Evolutionary conservation across 768 basidiomycete species (phyloP).

Genomic region (Tylopilus rubrobrunneus): DNA sequence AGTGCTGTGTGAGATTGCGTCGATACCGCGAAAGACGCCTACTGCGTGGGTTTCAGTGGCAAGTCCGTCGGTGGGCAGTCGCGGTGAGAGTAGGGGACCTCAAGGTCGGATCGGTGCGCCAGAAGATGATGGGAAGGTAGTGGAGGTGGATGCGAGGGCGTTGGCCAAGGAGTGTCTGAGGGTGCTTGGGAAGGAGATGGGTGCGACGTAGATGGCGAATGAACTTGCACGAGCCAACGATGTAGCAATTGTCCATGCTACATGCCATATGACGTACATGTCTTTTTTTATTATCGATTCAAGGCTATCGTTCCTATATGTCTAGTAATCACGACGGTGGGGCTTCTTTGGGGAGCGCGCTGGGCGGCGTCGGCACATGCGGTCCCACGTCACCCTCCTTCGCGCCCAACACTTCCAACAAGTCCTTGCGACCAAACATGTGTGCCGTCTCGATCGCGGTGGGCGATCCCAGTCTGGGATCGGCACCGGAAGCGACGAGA

Average conservation of each 20-base stretch:
- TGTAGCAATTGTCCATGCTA: neutral
- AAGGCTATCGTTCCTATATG: neutral
- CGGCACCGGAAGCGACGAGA: constrained; percentile 49
- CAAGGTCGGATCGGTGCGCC: constrained; percentile 21
- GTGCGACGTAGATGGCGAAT: constrained; percentile 29
- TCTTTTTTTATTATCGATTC: too few species aligned
- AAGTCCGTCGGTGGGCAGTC: neutral
- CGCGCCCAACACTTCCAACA: constrained; percentile 56
- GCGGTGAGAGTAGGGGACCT: constrained; percentile 3
- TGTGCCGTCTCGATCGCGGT: constrained; percentile 65
- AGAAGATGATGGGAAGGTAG: constrained; percentile 20
- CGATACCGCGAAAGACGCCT: constrained; percentile 65
- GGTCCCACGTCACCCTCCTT: constrained; percentile 47
- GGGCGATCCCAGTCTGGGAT: constrained; percentile 47
- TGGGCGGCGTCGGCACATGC: constrained; percentile 29
- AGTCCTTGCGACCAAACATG: constrained; percentile 59
- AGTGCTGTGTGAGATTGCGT: constrained; percentile 73
- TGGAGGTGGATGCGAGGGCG: constrained; percentile 61
- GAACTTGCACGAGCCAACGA: neutral
- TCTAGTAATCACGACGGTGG: neutral
- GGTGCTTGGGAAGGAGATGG: constrained; percentile 74
- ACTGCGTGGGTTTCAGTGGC: constrained; percentile 53
- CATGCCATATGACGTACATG: too few species aligned
- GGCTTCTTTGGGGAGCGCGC: neutral
- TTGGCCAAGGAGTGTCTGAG: constrained; percentile 66